Percentiles rank a stretch among this genome's conserved stretches.
phyloP scores from a whole-genome alignment of 495 filamentous ascomycete genomes.

The Ramalina intermedia region DNA sequence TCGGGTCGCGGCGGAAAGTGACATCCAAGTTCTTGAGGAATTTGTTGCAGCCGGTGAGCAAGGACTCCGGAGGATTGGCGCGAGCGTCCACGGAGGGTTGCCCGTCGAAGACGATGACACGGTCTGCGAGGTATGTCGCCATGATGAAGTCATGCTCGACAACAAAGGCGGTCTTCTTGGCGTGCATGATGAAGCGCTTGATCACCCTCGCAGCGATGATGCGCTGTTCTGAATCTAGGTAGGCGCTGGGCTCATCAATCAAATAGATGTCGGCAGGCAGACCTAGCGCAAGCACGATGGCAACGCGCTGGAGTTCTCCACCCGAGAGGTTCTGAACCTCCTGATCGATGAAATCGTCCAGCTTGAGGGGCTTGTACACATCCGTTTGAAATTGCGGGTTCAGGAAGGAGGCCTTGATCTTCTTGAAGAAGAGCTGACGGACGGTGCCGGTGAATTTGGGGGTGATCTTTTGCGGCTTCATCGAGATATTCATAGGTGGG shows the following conservation, averaged over 20 bases:
- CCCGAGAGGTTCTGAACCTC: constrained; percentile 97
- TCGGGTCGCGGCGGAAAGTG: constrained; percentile 95
- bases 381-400: constrained; percentile 97
- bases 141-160: constrained; percentile 99
- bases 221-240: constrained; percentile 97
- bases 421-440: constrained; percentile 87
- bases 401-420: constrained; percentile 92
- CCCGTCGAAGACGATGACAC: constrained; percentile 97
- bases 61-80: constrained; percentile 77
- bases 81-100: constrained; percentile 74
- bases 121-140: constrained; percentile 92
- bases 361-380: constrained; percentile 94
- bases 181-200: constrained; percentile 99
- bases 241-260: constrained; percentile 89
- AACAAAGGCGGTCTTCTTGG: constrained; percentile 97
- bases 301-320: constrained; percentile 97
- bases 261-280: constrained; percentile 96
- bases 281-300: constrained; percentile 89
- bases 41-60: constrained; percentile 90
- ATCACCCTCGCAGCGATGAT: constrained; percentile 93
- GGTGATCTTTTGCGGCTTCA: constrained; percentile 99
- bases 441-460: constrained; percentile 96
- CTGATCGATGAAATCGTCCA: constrained; percentile 98
- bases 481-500: constrained; percentile 88
- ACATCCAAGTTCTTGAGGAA: constrained; percentile 94